Conservation (phyloP, 2,329 filamentous ascomycete species). For the Zymoseptoria tritici region DNA sequence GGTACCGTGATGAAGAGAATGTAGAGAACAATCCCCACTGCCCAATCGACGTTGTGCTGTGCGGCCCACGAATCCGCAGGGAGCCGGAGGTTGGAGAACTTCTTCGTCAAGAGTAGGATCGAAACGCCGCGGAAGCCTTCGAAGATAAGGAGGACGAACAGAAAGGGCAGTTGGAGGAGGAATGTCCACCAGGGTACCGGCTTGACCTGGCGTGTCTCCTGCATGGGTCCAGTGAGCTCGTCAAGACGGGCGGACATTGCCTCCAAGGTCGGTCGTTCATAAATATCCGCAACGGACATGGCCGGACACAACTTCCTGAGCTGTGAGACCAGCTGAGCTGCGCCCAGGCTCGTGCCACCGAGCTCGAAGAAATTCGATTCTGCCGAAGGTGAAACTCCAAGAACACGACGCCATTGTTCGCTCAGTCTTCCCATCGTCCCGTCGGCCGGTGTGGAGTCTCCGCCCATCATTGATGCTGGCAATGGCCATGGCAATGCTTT, state of each 20-base stretch:
- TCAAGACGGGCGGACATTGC: conserved; percentile 2
- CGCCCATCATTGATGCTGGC: neutral
- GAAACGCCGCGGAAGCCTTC: conserved; percentile 3
- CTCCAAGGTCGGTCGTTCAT: neutral
- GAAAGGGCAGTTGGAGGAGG: conserved; percentile 1
- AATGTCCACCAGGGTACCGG: conserved; percentile 2
- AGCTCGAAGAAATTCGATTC: conserved; percentile 6
- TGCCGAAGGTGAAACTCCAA: neutral
- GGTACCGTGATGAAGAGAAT: conserved; percentile 2
- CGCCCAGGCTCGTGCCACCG: conserved; percentile 4
- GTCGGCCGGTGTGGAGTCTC: neutral
- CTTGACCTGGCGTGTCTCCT: neutral
- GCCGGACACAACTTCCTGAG: neutral
- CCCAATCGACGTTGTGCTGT: conserved; percentile 1
- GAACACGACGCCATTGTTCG: conserved; percentile 5
- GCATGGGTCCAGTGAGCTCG: neutral
- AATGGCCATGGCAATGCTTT: conserved; percentile 5
- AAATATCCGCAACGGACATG: conserved; percentile 2
- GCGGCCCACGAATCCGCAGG: conserved; percentile 2
- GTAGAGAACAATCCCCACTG: neutral
- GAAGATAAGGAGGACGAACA: neutral
- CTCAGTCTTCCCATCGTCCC: neutral
- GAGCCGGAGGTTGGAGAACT: neutral
- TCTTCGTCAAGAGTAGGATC: conserved; percentile 5
- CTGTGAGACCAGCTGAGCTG: conserved; percentile 4